Percentiles rank a stretch among this genome's conserved stretches.
These are phyloP conservation scores for Leucoagaricus sp. DNA, from an alignment of 1,284 basidiomycete genomes.

Conservation along the genomic window DNA sequence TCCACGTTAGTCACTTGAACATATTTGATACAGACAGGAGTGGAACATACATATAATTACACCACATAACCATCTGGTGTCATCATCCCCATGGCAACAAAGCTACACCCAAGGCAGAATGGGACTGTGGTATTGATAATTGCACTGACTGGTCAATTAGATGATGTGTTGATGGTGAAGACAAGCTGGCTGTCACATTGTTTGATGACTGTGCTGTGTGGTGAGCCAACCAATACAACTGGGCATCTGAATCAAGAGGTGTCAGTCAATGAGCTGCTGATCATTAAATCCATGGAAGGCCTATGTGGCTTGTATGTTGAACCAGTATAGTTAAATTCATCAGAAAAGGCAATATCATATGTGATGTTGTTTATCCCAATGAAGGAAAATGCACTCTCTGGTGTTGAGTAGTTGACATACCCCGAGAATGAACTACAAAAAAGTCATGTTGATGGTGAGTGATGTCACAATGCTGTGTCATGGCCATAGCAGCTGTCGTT, in stretches of 20 bases:
- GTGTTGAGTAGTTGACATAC: slow-evolving; percentile 6
- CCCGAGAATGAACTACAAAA: background rate
- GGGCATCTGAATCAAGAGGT: background rate
- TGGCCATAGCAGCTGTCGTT: too few species aligned
- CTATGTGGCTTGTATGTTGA: background rate
- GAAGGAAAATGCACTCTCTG: background rate
- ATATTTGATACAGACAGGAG: background rate
- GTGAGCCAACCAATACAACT: slow-evolving; percentile 5
- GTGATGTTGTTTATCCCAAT: slow-evolving; percentile 5
- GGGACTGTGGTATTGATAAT: slow-evolving; percentile 1
- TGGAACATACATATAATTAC: background rate
- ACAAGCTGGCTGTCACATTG: background rate
- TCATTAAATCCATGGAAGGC: background rate
- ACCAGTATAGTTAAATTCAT: slow-evolving; percentile 11
- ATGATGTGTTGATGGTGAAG: background rate
- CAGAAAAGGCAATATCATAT: slow-evolving; percentile 9
- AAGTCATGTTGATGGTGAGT: too few species aligned
- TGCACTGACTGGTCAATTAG: slow-evolving; percentile 1
- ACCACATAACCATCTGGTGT: background rate
- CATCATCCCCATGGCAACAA: slow-evolving; percentile 7
- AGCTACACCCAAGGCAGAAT: slow-evolving; percentile 10
- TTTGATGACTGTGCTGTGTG: background rate
- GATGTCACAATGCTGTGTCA: too few species aligned
- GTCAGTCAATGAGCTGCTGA: background rate
- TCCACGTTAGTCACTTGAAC: background rate